Conservation (phyloP, 2,329 filamentous ascomycete genomes). For the Diplodia sapinea region DNA sequence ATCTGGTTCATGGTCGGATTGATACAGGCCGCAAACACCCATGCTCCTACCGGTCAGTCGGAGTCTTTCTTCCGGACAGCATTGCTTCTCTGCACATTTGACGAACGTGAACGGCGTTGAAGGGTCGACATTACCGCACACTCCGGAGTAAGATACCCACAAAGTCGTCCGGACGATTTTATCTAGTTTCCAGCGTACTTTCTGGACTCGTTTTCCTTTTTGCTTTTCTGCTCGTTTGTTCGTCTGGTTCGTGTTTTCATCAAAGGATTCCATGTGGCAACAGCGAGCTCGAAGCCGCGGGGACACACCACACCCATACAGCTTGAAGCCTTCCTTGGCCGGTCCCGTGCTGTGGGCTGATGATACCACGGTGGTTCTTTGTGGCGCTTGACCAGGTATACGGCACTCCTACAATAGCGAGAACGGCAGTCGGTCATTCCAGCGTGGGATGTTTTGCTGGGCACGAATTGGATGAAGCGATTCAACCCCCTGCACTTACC, state of each 20-base stretch:
- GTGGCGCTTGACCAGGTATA: neutral
- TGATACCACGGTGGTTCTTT: neutral
- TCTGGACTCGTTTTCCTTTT: neutral
- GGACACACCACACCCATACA: neutral
- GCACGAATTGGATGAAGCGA: neutral
- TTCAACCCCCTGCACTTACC: neutral
- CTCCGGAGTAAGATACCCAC: slow-evolving; percentile 16
- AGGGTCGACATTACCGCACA: neutral
- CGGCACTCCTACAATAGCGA: slow-evolving; percentile 4
- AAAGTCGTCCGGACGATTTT: neutral
- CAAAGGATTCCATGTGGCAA: neutral
- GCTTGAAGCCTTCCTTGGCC: neutral
- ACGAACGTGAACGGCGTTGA: neutral
- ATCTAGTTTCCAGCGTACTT: neutral
- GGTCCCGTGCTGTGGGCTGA: neutral
- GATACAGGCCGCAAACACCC: neutral
- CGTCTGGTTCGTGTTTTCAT: neutral
- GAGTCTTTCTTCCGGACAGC: too few species aligned
- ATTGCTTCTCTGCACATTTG: slow-evolving; percentile 1
- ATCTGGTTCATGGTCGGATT: neutral
- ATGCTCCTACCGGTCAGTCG: neutral
- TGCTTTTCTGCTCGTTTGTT: neutral
- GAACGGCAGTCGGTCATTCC: neutral
- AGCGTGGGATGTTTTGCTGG: neutral
- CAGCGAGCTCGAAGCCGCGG: neutral